Percentiles rank a stretch among this genome's conserved stretches.
Conservation (phyloP, 192 early-diverging fungal species). For the Coemansia pectinata region DNA sequence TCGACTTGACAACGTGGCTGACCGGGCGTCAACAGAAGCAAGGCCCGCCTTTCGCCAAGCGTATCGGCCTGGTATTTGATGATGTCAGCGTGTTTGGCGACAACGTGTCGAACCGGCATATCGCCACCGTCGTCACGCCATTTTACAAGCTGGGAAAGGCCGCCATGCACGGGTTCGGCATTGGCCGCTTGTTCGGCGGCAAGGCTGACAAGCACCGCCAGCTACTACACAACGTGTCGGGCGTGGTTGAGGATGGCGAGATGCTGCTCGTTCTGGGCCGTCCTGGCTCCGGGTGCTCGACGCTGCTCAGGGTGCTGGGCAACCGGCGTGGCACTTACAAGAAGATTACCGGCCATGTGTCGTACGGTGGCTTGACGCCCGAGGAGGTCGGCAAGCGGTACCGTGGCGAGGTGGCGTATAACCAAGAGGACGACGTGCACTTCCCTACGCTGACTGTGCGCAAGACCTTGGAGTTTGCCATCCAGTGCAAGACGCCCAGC, state of each 20-base stretch:
- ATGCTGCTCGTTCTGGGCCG: conserved; percentile 69
- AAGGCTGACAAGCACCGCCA: conserved; percentile 18
- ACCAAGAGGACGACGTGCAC: conserved; percentile 80
- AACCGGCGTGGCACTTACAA: conserved; percentile 61
- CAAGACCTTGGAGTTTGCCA: conserved; percentile 75
- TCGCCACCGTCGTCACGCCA: conserved; percentile 43
- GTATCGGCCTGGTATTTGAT: conserved; percentile 46
- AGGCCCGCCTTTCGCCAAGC: conserved; percentile 51
- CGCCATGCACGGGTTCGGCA: conserved; percentile 26
- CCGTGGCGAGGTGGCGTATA: conserved; percentile 76
- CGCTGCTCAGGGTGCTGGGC: conserved; percentile 63
- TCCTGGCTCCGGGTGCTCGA: conserved; percentile 69
- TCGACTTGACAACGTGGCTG: conserved; percentile 40
- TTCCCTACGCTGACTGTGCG: conserved; percentile 78
- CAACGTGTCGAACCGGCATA: conserved; percentile 35
- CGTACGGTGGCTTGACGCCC: conserved; percentile 68
- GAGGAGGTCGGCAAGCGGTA: conserved; percentile 61
- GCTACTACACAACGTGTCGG: conserved; percentile 61
- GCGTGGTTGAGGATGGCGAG: conserved; percentile 74
- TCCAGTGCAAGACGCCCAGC: conserved; percentile 71
- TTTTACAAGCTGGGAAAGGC: conserved; percentile 33
- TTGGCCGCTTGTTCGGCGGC: conserved; percentile 1
- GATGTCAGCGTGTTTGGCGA: conserved; percentile 43
- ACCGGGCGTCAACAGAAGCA: conserved; percentile 27
- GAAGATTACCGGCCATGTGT: conserved; percentile 59